A percentile compares a stretch with the other conserved stretches of the same genome.
These are phyloP conservation scores for Annulohypoxylon truncatum DNA, from an alignment of 2,329 filamentous ascomycete genomes.

Conservation along the genomic window DNA sequence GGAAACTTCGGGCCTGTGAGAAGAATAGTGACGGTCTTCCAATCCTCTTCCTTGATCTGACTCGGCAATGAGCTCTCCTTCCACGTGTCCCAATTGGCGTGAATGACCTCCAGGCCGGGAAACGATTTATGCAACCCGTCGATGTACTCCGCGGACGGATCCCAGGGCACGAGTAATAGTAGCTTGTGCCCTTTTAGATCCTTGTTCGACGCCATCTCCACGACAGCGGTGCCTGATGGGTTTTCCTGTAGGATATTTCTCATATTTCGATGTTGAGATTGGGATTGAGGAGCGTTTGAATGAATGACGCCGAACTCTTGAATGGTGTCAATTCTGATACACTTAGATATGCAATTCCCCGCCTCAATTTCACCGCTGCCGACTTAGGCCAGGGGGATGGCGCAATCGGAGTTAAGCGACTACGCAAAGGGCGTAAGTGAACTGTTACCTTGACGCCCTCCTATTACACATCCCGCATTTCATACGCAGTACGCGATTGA, in stretches of 20 bases:
- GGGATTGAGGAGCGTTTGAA: neutral
- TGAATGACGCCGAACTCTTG: neutral
- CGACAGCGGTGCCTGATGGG: slow-evolving; percentile 25
- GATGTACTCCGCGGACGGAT: slow-evolving; percentile 50
- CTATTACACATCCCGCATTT: neutral
- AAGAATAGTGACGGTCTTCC: slow-evolving; percentile 62
- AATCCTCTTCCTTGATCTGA: slow-evolving; percentile 52
- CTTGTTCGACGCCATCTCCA: slow-evolving; percentile 30
- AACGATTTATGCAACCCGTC: slow-evolving; percentile 54
- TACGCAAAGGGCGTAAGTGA: slow-evolving; percentile 11
- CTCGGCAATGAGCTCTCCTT: slow-evolving; percentile 43
- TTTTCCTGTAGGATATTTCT: slow-evolving; percentile 32
- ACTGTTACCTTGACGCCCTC: neutral
- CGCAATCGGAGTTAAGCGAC: slow-evolving; percentile 31
- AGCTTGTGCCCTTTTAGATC: slow-evolving; percentile 62
- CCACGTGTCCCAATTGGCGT: slow-evolving; percentile 49
- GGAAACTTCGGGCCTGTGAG: slow-evolving; percentile 59
- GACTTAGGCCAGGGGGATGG: slow-evolving; percentile 32
- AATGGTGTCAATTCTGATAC: slow-evolving; percentile 10
- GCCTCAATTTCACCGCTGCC: slow-evolving; percentile 18
- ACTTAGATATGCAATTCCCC: slow-evolving; percentile 13
- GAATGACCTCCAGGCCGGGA: slow-evolving; percentile 58
- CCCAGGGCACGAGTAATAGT: slow-evolving; percentile 54
- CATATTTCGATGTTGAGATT: slow-evolving; percentile 11
- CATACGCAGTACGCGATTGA: neutral